Base-by-base conservation (phyloP, 2,329 filamentous ascomycete species). In the Davidsoniella australis region DNA sequence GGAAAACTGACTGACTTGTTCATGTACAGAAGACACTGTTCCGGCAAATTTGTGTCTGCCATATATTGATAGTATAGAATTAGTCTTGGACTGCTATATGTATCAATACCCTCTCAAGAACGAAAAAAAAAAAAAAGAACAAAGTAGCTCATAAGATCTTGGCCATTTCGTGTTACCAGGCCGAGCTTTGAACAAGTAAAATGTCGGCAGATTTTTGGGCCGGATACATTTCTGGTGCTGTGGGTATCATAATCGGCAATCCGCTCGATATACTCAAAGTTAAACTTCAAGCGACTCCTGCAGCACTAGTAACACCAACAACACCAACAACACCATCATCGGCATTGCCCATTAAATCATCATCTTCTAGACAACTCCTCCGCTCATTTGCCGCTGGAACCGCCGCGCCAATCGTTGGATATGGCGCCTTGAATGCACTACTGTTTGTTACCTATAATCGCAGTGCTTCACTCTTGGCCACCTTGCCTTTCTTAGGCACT, bases 131-230 rank as follows among this genome's bases (percentile, higher is more conserved):
- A 29, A 29, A 12, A 33, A 33, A 33, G 29, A 33, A 5, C 20
- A 23, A 23, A 23, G 20, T 23, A 23, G 20, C 20, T 23, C 20
- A 23, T 23, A 23, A 5, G 20, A 23, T 23, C 5, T 23, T 23
- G 20, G 20, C 20, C 20, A 23, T 23, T 5, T 23, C 20, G 20
- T 23, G 20, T 23, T 23, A 23, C 20, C 20, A 10, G 12, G 8
- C 29, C 12, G 12, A 4, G 12, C 12, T 12, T 33, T 33, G 29
- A 10, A 33, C 8, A 9, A 33, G 9, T 23, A 23, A 33, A 33
- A 33, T 91, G 84, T 85, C 84, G 46, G 77, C 85, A 57, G 88
- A 94, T 62, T 95, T 95, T 64, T 94, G 85, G 84, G 85, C 88
- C 51, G 87, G 88, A 59, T 95, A 94, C 64, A 66, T 91, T 54